These are phyloP conservation scores for Haplosporangium gracile DNA, from an alignment of 192 early-diverging fungal species.

Conservation along the genomic window DNA sequence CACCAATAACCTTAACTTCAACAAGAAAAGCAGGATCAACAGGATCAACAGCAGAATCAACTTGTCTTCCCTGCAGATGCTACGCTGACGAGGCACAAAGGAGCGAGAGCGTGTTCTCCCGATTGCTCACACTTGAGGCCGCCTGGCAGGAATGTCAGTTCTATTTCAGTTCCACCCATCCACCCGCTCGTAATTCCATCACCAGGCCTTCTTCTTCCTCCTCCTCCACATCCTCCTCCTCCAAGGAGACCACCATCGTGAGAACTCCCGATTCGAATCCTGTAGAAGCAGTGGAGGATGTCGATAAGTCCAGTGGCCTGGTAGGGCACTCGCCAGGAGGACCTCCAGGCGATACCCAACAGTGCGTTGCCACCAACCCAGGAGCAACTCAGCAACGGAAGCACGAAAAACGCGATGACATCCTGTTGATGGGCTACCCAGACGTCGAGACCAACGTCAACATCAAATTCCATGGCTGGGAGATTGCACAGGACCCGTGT, in stretches of 20 bases:
- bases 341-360: not conserved
- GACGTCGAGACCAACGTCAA: constrained; percentile 48
- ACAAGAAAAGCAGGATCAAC: not conserved
- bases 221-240: not conserved
- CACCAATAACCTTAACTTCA: not conserved
- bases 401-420: not conserved
- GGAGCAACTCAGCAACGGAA: not conserved
- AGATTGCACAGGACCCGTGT: constrained; percentile 23
- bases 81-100: constrained; percentile 7
- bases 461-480: constrained; percentile 42
- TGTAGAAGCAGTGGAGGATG: too few species aligned
- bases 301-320: not conserved
- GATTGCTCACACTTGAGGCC: constrained; percentile 39
- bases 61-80: constrained; percentile 15
- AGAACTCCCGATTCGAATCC: not conserved
- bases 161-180: constrained; percentile 29
- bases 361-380: not conserved
- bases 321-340: too few species aligned
- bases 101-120: constrained; percentile 35
- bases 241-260: not conserved
- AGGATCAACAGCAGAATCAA: not conserved
- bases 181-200: not conserved
- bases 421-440: constrained; percentile 27
- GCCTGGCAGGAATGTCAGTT: constrained; percentile 52
- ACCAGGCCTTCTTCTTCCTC: not conserved